Evolutionary conservation across 176 grass and related monocot species (phyloP), one percentile per base, ranked within the genome.

Genomic region (Ensete ventricosum): DNA sequence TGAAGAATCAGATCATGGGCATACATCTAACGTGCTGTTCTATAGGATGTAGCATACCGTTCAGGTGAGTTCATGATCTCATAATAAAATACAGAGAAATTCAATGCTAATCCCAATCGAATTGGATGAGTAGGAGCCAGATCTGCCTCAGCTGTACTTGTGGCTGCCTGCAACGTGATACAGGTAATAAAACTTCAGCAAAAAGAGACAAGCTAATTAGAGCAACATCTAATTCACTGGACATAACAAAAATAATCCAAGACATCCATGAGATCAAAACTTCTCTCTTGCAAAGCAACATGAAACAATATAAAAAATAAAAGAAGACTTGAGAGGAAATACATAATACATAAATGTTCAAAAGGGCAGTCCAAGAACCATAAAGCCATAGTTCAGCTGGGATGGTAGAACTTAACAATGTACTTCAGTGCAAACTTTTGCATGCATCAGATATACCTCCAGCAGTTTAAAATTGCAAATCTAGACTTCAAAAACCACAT

Each of bases 41-140:
- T n/a, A 50, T 70, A n/a, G 2, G 19, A 70, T 20, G n/a, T 14
- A 11, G 11, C 55, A 64, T 86, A 90, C 88, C 81, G 85, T 55
- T 90, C 88, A 55, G 88, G 84, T 68, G 88, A 90, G 34, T 86
- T 90, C 88, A 90, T 86, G 53, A 90, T 90, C 78, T 90, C 88
- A 76, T 86, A 86, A 72, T 90, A 84, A 73, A 90, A 86, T 52
- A 90, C 88, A 75, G 88, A 84, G 70, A 84, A 84, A 80, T 90
- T 90, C 81, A 90, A 77, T 65, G 88, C 88, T 1, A 90, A 69
- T 63, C 88, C 84, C 66, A 90, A 69, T 17, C 88, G 78, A 70
- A 84, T 81, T 75, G 88, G 88, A 70, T 90, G 77, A 66, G 88
- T 86, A 43, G 88, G 84, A 54, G 84, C 75, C 25, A 90, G 84